These are phyloP conservation scores for Cinnamomum chago DNA, from an alignment of 164 flowering plant genomes.

Conservation along the genomic window DNA sequence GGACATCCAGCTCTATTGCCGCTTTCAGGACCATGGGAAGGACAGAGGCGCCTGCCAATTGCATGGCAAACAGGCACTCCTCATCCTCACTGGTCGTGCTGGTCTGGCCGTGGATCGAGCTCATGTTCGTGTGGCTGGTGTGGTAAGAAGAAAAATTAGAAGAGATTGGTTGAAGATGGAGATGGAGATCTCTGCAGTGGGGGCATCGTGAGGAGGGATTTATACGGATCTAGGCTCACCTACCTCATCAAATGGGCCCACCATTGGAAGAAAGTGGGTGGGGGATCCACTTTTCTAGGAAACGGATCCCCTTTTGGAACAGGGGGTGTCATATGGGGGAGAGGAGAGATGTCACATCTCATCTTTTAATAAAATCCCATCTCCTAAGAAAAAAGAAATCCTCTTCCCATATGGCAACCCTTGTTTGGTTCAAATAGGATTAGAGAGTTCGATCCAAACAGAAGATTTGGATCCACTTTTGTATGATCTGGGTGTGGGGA, in stretches of 20 bases:
- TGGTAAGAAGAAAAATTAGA: background rate
- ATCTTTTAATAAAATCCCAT: too few species aligned
- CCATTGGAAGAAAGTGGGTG: background rate
- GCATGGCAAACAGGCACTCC: conserved; percentile 55
- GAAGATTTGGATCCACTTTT: too few species aligned
- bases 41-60: conserved; percentile 51
- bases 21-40: conserved; percentile 77
- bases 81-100: conserved; percentile 34
- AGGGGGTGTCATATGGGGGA: too few species aligned
- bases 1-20: conserved; percentile 59
- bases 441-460: too few species aligned
- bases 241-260: background rate
- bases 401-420: too few species aligned
- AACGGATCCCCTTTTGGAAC: too few species aligned
- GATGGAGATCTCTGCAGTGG: background rate
- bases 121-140: background rate
- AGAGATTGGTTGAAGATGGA: background rate
- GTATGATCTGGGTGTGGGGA: too few species aligned
- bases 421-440: too few species aligned
- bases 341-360: too few species aligned
- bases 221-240: background rate
- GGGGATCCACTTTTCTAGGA: too few species aligned
- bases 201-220: background rate
- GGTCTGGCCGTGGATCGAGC: background rate
- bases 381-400: too few species aligned